These are phyloP conservation scores for Apiospora marii DNA, from an alignment of 2,329 filamentous ascomycete genomes.

Conservation along the genomic window DNA sequence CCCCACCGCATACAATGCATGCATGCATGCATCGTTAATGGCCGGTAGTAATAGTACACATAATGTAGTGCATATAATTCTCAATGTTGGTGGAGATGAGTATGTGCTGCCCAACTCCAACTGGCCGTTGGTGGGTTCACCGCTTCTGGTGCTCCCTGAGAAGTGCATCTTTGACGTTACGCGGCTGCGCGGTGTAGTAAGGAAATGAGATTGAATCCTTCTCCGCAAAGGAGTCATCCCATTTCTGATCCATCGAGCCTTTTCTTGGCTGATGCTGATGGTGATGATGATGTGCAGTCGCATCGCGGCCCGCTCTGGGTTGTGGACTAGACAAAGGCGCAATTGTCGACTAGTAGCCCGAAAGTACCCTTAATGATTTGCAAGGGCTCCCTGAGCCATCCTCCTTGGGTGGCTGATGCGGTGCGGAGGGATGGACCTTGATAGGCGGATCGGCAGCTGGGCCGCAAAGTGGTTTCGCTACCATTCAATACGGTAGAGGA, in stretches of 20 bases:
- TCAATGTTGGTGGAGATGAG: neutral
- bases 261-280: neutral
- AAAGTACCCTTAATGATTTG: neutral
- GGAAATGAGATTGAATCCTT: conserved; percentile 3
- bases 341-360: neutral
- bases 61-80: neutral
- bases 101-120: neutral
- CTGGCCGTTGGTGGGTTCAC: neutral
- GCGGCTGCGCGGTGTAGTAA: conserved; percentile 1
- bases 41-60: neutral
- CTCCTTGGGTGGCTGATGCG: neutral
- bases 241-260: neutral
- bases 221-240: neutral
- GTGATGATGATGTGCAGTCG: conserved; percentile 10
- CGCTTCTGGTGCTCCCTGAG: neutral
- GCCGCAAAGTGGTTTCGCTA: conserved; percentile 9
- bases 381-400: neutral
- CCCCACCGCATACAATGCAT: neutral
- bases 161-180: neutral
- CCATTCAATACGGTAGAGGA: neutral
- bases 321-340: neutral
- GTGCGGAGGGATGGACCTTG: conserved; percentile 9
- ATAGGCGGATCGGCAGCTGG: conserved; percentile 9
- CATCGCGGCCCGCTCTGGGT: neutral
- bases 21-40: neutral